Percentiles rank a stretch among this genome's conserved stretches.
These are phyloP conservation scores for Jasminum sambac DNA, from an alignment of 257 asterid genomes.

Conservation along the genomic window DNA sequence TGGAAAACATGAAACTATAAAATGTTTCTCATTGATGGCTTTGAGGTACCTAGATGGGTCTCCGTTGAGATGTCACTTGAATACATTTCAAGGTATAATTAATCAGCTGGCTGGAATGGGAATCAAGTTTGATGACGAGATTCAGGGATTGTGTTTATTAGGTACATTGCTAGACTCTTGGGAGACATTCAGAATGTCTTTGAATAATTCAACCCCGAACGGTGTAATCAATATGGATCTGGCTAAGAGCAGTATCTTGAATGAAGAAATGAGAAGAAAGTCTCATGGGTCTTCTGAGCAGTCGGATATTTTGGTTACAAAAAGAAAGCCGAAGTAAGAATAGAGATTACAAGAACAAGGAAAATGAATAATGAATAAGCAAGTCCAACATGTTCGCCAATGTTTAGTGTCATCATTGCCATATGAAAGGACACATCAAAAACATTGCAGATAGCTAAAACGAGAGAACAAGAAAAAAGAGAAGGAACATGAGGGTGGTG, in stretches of 20 bases:
- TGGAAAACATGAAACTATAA: neutral
- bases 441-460: no score
- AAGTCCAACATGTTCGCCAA: no score
- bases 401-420: no score
- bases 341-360: neutral
- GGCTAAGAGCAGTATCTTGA: neutral
- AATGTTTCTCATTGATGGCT: neutral
- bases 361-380: no score
- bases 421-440: no score
- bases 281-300: neutral
- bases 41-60: neutral
- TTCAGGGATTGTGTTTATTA: neutral
- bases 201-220: neutral
- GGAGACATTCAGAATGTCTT: slow-evolving; percentile 5
- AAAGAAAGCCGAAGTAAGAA: neutral
- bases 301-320: neutral
- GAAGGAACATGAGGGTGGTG: no score
- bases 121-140: slow-evolving; percentile 20
- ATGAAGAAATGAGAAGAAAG: slow-evolving; percentile 18
- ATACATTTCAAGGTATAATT: slow-evolving; percentile 1
- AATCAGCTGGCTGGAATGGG: slow-evolving; percentile 4
- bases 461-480: no score
- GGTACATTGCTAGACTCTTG: slow-evolving; percentile 7
- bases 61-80: neutral
- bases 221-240: neutral